phyloP scores from a whole-genome alignment of 768 basidiomycete genomes.

The Sistotremastrum niveocremeum region DNA sequence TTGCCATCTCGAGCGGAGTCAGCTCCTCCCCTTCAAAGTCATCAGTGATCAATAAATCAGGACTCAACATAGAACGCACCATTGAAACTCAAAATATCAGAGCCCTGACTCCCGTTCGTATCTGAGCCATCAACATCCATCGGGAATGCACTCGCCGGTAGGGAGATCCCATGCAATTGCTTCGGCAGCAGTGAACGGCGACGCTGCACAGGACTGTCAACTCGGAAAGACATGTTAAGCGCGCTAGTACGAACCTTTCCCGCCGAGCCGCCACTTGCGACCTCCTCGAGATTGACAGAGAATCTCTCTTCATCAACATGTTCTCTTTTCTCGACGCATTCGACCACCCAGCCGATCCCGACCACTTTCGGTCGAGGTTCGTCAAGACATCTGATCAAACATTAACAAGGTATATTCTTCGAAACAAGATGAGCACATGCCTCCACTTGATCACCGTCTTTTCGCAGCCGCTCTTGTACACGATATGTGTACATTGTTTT shows the following conservation, averaged over 20 bases:
- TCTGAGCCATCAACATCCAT: constrained; percentile 1
- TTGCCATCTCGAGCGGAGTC: background rate
- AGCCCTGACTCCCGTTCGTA: background rate
- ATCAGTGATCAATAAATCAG: constrained; percentile 1
- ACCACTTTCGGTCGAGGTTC: constrained; percentile 65
- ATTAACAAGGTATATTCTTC: background rate
- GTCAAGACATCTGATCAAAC: constrained; percentile 33
- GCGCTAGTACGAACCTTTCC: constrained; percentile 39
- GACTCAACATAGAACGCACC: too few species aligned
- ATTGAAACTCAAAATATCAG: background rate
- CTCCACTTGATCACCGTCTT: constrained; percentile 64
- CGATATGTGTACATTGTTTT: constrained; percentile 68
- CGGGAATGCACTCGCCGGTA: constrained; percentile 3
- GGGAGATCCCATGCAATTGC: constrained; percentile 23
- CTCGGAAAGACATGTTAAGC: background rate
- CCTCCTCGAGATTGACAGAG: constrained; percentile 47
- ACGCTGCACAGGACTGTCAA: constrained; percentile 28
- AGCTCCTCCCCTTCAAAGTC: background rate
- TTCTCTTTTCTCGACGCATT: constrained; percentile 58
- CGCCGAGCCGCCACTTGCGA: constrained; percentile 40
- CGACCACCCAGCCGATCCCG: constrained; percentile 81
- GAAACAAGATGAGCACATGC: constrained; percentile 21
- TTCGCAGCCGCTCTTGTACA: constrained; percentile 71
- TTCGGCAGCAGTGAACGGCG: constrained; percentile 66
- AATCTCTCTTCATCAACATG: constrained; percentile 54